These are phyloP conservation scores for Theileria equi DNA, from an alignment of 169 alveolate species.

Conservation along the genomic window DNA sequence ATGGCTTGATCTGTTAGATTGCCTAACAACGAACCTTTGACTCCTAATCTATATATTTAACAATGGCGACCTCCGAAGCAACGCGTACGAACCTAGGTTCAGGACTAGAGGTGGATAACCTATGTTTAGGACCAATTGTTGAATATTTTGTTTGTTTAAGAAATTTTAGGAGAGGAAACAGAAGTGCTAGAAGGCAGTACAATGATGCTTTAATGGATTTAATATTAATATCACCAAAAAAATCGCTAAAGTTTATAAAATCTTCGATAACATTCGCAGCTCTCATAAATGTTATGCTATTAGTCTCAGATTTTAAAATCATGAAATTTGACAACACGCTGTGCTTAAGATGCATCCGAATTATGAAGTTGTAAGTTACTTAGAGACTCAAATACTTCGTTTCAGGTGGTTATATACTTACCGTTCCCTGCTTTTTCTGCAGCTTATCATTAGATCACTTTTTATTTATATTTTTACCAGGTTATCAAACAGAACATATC, in stretches of 20 bases:
- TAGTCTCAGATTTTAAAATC: conserved; percentile 14
- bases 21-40: too few species aligned
- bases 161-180: conserved; percentile 11
- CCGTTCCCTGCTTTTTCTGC: conserved; percentile 26
- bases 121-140: not conserved
- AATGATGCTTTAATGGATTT: conserved; percentile 45
- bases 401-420: conserved; percentile 52
- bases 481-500: conserved; percentile 5
- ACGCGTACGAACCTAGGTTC: conserved; percentile 13
- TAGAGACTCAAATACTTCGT: not conserved
- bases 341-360: not conserved
- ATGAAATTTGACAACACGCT: not conserved
- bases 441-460: conserved; percentile 22
- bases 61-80: too few species aligned
- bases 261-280: conserved; percentile 26
- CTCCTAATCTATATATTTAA: too few species aligned
- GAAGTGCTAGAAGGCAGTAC: not conserved
- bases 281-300: conserved; percentile 22
- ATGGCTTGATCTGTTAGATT: too few species aligned
- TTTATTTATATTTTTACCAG: not conserved
- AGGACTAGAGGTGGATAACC: conserved; percentile 12
- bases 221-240: conserved; percentile 28
- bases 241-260: conserved; percentile 20
- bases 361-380: conserved; percentile 4
- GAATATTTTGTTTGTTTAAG: conserved; percentile 33